Percentiles rank a stretch among this genome's conserved stretches.
Conservation (phyloP, 805 yeast genomes). For the Yamadazyma endophytica region DNA sequence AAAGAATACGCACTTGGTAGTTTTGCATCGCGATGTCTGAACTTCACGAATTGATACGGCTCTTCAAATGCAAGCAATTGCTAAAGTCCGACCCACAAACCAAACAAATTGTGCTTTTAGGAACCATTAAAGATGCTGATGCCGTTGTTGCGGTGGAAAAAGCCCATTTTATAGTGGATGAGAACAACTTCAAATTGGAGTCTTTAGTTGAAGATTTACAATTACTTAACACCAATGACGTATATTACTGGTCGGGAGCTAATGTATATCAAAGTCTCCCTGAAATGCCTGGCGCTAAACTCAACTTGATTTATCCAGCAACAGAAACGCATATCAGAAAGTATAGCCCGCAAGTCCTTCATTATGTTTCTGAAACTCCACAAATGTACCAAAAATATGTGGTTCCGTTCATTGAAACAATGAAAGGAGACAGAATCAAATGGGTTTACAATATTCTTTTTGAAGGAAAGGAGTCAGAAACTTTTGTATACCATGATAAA, state of each 20-base stretch:
- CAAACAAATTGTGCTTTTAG: conserved; percentile 65
- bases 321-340: conserved; percentile 79
- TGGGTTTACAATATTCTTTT: conserved; percentile 88
- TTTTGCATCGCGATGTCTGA: conserved; percentile 4
- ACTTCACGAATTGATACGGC: conserved; percentile 8
- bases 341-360: conserved; percentile 56
- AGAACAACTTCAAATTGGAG: too few relatives aligned
- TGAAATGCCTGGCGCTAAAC: conserved; percentile 55
- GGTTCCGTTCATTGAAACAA: conserved; percentile 69
- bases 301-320: conserved; percentile 85
- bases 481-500: conserved; percentile 64
- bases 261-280: conserved; percentile 45
- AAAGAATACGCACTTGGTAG: too few relatives aligned
- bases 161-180: conserved; percentile 49
- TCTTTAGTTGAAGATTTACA: conserved; percentile 12
- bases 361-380: conserved; percentile 76
- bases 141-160: conserved; percentile 77
- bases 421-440: conserved; percentile 71
- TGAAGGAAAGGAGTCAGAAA: conserved; percentile 80
- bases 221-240: conserved; percentile 66
- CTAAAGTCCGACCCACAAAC: conserved; percentile 61
- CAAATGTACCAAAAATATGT: conserved; percentile 60
- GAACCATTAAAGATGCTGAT: conserved; percentile 51
- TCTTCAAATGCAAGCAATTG: conserved; percentile 44
- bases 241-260: conserved; percentile 77